phyloP scores from a whole-genome alignment of 495 filamentous ascomycete genomes.

The Penicillium bovifimosum region DNA sequence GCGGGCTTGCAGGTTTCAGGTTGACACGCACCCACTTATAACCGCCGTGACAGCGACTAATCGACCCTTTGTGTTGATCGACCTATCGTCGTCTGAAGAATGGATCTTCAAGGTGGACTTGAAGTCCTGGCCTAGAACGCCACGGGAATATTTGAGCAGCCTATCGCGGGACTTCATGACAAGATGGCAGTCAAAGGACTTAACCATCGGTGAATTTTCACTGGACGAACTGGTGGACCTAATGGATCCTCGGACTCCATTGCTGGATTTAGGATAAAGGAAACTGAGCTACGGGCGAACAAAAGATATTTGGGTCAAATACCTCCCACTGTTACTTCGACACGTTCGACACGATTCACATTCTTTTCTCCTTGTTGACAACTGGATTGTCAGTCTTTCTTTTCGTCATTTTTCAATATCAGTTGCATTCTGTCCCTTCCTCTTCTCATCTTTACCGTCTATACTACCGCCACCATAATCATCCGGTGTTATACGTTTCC shows the following conservation, averaged over 20 bases:
- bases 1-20: not conserved
- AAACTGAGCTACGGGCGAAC: not conserved
- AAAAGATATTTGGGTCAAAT: conserved; percentile 10
- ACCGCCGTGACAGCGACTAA: conserved; percentile 3
- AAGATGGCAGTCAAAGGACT: not conserved
- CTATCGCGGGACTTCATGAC: not conserved
- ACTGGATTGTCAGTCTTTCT: conserved; percentile 18
- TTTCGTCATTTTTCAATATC: conserved; percentile 8
- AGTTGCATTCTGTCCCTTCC: conserved; percentile 4
- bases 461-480: not conserved
- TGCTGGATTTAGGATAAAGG: not conserved
- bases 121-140: conserved; percentile 1
- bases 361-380: conserved; percentile 25
- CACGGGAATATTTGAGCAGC: not conserved
- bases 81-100: not conserved
- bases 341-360: conserved; percentile 19
- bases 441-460: conserved; percentile 2
- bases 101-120: conserved; percentile 7
- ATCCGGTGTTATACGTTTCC: conserved; percentile 4
- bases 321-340: conserved; percentile 6
- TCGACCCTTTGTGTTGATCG: not conserved
- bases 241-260: not conserved
- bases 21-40: not conserved
- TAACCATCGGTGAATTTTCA: not conserved
- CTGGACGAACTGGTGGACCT: conserved; percentile 3